A percentile compares a stretch with the other conserved stretches of the same genome.
These are phyloP conservation scores for Cornus kousa DNA, from an alignment of 148 eudicot genomes.

Conservation along the genomic window DNA sequence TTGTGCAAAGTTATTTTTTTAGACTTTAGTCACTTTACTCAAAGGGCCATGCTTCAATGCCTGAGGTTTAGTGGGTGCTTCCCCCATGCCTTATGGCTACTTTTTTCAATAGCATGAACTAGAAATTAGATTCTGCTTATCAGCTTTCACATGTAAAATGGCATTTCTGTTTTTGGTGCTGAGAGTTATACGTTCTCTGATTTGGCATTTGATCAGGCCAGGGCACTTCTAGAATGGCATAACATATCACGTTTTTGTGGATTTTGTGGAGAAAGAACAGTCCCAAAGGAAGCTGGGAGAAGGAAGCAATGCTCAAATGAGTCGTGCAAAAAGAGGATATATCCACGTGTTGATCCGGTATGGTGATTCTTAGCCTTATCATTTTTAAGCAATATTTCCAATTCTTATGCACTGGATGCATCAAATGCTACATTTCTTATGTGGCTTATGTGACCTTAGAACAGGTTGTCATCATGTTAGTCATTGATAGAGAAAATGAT, in stretches of 20 bases:
- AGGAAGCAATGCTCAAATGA: conserved; percentile 81
- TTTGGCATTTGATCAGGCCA: conserved; percentile 52
- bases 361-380: conserved; percentile 29
- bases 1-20: background rate
- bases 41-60: background rate
- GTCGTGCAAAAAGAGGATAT: conserved; percentile 73
- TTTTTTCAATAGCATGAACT: background rate
- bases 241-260: conserved; percentile 75
- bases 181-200: background rate
- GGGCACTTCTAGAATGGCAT: conserved; percentile 93
- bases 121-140: background rate
- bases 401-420: background rate
- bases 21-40: background rate
- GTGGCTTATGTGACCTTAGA: conserved; percentile 1
- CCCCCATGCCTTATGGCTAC: background rate
- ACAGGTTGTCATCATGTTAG: conserved; percentile 97
- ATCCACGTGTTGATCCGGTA: conserved; percentile 98
- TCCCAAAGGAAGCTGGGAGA: conserved; percentile 88
- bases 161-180: too few species aligned
- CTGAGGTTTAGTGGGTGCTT: background rate
- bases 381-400: background rate
- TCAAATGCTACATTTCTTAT: background rate
- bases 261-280: conserved; percentile 61
- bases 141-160: too few species aligned
- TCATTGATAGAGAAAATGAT: conserved; percentile 87